Base-by-base conservation (phyloP, 371 early-diverging fungal genomes). In the Dentiscutata heterogama region DNA sequence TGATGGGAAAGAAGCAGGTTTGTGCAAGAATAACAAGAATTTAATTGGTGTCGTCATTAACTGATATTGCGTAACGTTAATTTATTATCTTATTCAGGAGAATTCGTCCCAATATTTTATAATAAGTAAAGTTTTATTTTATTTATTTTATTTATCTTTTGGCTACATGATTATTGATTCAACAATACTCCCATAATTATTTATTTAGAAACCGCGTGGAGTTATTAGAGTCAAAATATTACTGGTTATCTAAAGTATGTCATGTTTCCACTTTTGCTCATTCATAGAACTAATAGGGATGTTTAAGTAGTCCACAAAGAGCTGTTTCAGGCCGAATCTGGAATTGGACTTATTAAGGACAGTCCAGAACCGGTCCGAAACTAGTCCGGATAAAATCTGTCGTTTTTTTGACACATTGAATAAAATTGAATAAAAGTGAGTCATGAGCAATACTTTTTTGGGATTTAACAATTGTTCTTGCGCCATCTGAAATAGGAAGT, bases 1-100 rank as follows among this genome's bases (percentile, higher is more conserved):
- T 10, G 89, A 90, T 77, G 91, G 90, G 5, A 86, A 88, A 31
- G 74, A 86, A 58, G 74, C 85, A 51, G 90, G 90, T 60, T 60
- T 20, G 60, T 60, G 20, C 10, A 89, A 90, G 80, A 85, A 86
- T 39, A 60, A 60, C 20, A 18, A 58, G 11, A 60, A 60, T 60
- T 60, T 60, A 60, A 20, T 22, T 22, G 25, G 25, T 22, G 11
- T 8, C 13, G 8, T 22, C 7, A 60, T 60, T 60, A 60, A 22
- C 11, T 10, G 13, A 60, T 22, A 60, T 20, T 60, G 60, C 20
- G 25, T n/a, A 60, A 60, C n/a, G 7, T 60, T 42, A 42, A 42
- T 42, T 8, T 42, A 42, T 42, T 42, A 13, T 13, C 13, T 50
- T 50, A 50, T 50, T 46, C 25, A 50, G 71, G 71, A 29, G 75